Percentiles rank a stretch among this genome's conserved stretches.
Evolutionary conservation across 352 stramenopile species (phyloP).

Genomic region (Phytophthora quininea): DNA sequence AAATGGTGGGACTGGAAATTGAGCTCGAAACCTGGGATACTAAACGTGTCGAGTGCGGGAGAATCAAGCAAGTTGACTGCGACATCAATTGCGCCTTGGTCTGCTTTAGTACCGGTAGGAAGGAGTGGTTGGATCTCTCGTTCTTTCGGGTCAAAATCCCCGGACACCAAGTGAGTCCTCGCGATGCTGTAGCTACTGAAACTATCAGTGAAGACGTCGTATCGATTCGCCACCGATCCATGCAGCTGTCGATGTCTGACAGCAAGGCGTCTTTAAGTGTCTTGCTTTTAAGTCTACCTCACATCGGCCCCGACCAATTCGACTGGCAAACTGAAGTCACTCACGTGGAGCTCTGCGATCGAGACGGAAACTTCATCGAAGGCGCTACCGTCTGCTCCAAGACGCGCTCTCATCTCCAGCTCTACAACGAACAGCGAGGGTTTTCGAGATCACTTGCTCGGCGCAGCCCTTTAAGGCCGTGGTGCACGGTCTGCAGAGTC

Average conservation of each 20-base stretch:
- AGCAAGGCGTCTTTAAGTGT: neutral
- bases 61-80: slow-evolving; percentile 57
- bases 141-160: slow-evolving; percentile 51
- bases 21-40: slow-evolving; percentile 36
- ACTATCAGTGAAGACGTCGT: neutral
- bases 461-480: slow-evolving; percentile 62
- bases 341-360: slow-evolving; percentile 55
- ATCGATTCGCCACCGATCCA: neutral
- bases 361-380: slow-evolving; percentile 43
- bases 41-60: slow-evolving; percentile 24
- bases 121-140: slow-evolving; percentile 63
- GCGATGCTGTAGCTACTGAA: neutral
- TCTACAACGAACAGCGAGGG: slow-evolving; percentile 59
- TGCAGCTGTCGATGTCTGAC: neutral
- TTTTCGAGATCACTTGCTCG: slow-evolving; percentile 48
- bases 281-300: slow-evolving; percentile 12
- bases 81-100: slow-evolving; percentile 66
- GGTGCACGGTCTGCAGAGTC: slow-evolving; percentile 47
- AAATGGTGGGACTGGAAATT: slow-evolving; percentile 55
- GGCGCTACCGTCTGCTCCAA: slow-evolving; percentile 56
- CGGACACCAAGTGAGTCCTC: slow-evolving; percentile 6
- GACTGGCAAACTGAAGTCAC: slow-evolving; percentile 63
- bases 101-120: slow-evolving; percentile 45
- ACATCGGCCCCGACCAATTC: slow-evolving; percentile 29
- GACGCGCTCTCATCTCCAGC: slow-evolving; percentile 39